Evolutionary conservation across 129 eudicot species (phyloP).

Genomic region (Glebionis coronaria): DNA sequence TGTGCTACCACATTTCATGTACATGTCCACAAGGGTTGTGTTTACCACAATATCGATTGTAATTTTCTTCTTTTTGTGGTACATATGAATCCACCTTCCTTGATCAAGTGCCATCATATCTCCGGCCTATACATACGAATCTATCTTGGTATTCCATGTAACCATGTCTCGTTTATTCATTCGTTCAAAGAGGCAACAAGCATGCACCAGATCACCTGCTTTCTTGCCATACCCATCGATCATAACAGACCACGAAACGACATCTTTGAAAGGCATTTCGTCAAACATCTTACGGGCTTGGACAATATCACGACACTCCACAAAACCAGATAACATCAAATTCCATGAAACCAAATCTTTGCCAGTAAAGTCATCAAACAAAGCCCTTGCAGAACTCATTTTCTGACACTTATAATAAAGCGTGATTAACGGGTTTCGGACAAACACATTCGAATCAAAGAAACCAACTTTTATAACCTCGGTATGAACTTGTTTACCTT

Average conservation of each 20-base stretch:
- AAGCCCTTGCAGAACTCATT: too few species aligned
- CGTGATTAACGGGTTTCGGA: conserved; percentile 47
- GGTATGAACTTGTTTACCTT: conserved; percentile 46
- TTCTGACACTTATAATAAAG: conserved; percentile 38
- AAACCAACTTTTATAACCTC: conserved; percentile 30
- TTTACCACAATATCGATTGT: conserved; percentile 32
- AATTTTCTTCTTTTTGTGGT: too few species aligned
- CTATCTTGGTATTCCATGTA: too few species aligned
- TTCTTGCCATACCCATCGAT: too few species aligned
- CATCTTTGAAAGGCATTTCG: conserved; percentile 46
- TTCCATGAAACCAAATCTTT: too few species aligned
- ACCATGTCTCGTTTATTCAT: conserved; percentile 35
- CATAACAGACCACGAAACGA: conserved; percentile 50
- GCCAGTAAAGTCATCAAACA: too few species aligned
- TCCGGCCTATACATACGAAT: too few species aligned
- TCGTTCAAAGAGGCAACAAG: conserved; percentile 40
- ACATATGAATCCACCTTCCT: too few species aligned
- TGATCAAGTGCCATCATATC: too few species aligned
- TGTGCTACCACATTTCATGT: conserved; percentile 65
- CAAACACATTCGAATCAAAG: conserved; percentile 42
- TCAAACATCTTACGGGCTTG: conserved; percentile 48
- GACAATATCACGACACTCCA: too few species aligned
- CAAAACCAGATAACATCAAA: too few species aligned
- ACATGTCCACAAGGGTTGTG: conserved; percentile 55
- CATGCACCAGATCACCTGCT: conserved; percentile 36